phyloP scores from a whole-genome alignment of 441 rosid species.

The Gossypium davidsonii region DNA sequence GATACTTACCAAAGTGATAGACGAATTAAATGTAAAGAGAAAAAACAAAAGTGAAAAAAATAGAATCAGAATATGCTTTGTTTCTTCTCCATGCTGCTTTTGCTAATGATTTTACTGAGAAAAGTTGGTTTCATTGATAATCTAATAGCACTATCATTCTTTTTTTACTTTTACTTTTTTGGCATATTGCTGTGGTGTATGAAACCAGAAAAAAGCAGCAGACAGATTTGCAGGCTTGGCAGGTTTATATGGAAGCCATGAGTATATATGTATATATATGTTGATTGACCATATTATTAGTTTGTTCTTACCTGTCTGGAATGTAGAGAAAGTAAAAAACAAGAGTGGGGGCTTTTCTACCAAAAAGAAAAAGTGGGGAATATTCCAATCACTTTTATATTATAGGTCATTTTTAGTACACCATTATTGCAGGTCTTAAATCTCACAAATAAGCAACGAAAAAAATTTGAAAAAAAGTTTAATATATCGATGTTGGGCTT shows the following conservation, averaged over 20 bases:
- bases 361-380: neutral
- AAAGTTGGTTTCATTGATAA: conserved; percentile 34
- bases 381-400: neutral
- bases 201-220: conserved; percentile 9
- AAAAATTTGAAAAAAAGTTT: no score
- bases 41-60: conserved; percentile 19
- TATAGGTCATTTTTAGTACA: neutral
- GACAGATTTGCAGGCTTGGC: conserved; percentile 31
- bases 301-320: conserved; percentile 2
- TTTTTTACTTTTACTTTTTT: conserved; percentile 7
- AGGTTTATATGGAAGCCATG: conserved; percentile 26
- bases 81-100: conserved; percentile 12
- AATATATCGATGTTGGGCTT: no score
- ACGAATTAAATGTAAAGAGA: conserved; percentile 14
- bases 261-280: neutral
- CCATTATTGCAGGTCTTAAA: neutral
- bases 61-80: conserved; percentile 13
- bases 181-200: conserved; percentile 7
- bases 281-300: conserved; percentile 1
- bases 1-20: conserved; percentile 24
- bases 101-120: conserved; percentile 34
- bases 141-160: conserved; percentile 22
- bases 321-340: conserved; percentile 12
- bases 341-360: neutral
- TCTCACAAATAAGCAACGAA: neutral